Base-by-base conservation (phyloP, 805 yeast species). In the Pichia heedii region DNA sequence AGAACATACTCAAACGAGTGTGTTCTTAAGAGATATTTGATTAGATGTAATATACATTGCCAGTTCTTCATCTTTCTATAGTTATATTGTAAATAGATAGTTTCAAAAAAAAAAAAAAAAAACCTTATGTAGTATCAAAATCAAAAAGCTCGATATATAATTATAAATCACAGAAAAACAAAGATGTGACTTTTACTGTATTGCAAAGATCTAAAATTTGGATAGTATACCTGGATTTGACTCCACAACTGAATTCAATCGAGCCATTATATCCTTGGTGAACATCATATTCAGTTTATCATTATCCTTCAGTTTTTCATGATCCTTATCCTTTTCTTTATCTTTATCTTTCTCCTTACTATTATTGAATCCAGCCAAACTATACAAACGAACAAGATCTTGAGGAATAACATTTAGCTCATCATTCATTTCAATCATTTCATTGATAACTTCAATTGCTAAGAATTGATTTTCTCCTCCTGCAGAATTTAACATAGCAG, bases 371-470 rank as follows among this genome's bases (percentile, higher is more conserved):
- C 68, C 73, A 53, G 74, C 68, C 38, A 66, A 64, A 16, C 73
- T 68, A 50, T 72, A 70, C 33, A 82, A 61, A 10, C 66, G 66
- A 53, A 73, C 55, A 33, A 87, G 55, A 51, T 79, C 89, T 3
- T 60, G 62, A 0, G 98, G 97, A 34, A 90, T 81, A 42, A 79
- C 69, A 33, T 87, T 75, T 48, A 90, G 73, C 45, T 84, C 84
- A 50, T 84, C 89, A 58, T 85, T 88, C 47, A 79, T 71, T 46
- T 84, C 84, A 49, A 93, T 88, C 60, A 93, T 67, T 50, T 79
- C 77, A 60, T 86, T 84, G 30, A 93, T 81, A 27, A 88, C 90
- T 59, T 90, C 97, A 56, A 93, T 89, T 1, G 95, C 95, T 50
- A 87, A 67, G 56, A 89, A 85, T 57, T 89, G 88, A 22, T 76